A percentile compares a stretch with the other conserved stretches of the same genome.
phyloP scores from a whole-genome alignment of 306 rosid species.

The Macrotyloma uniflorum region DNA sequence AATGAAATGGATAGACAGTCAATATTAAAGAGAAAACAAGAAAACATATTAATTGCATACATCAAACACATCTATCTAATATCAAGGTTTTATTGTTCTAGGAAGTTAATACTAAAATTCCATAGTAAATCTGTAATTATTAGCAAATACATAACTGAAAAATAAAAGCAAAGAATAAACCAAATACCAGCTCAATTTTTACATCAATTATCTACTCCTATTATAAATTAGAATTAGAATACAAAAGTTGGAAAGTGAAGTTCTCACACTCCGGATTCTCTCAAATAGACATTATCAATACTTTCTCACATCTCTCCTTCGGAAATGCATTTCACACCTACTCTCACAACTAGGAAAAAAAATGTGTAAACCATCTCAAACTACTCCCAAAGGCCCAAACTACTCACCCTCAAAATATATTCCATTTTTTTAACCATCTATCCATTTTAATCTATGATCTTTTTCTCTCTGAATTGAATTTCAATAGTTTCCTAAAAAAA shows the following conservation, averaged over 20 bases:
- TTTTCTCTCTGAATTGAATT: not conserved
- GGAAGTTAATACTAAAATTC: not conserved
- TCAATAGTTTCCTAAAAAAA: not conserved
- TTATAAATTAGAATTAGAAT: not conserved
- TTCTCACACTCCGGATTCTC: not conserved
- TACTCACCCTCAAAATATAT: not conserved
- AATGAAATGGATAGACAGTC: not conserved
- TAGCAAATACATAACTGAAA: not conserved
- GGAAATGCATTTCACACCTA: not conserved
- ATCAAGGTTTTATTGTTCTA: not conserved
- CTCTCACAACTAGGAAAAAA: not conserved
- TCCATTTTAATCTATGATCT: not conserved
- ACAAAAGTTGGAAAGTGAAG: not conserved
- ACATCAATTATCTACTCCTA: not conserved
- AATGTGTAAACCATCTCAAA: not conserved
- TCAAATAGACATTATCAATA: not conserved
- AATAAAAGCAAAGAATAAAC: not conserved
- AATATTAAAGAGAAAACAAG: not conserved
- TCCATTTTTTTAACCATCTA: not conserved
- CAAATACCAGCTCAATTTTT: not conserved
- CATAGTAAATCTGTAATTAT: not conserved
- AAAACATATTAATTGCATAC: not conserved
- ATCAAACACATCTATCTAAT: not conserved
- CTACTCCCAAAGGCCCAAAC: not conserved
- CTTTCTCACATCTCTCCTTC: not conserved